Percentiles rank a stretch among this genome's conserved stretches.
These are phyloP conservation scores for Dimargaris cristalligena DNA, from an alignment of 192 early-diverging fungal species.

Conservation along the genomic window DNA sequence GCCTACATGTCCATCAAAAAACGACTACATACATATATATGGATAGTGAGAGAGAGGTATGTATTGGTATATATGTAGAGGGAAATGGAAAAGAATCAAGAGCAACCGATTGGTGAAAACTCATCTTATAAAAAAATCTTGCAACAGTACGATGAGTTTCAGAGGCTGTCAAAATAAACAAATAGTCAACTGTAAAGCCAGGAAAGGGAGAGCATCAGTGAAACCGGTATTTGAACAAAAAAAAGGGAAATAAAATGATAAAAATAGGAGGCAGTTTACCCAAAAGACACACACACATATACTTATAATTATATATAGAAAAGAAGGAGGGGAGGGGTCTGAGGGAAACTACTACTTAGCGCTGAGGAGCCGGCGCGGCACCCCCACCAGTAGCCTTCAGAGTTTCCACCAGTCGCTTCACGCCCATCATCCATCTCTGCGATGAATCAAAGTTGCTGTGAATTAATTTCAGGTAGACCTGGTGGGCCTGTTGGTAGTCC, in stretches of 20 bases:
- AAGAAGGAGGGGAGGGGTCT: slow-evolving; percentile 20
- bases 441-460: slow-evolving; percentile 47
- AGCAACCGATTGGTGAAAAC: background rate
- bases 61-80: background rate
- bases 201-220: too few species aligned
- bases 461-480: slow-evolving; percentile 49
- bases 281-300: background rate
- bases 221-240: background rate
- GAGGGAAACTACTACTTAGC: too few species aligned
- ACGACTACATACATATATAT: background rate
- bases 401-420: slow-evolving; percentile 50
- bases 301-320: background rate
- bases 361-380: too few species aligned
- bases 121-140: background rate
- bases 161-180: too few species aligned
- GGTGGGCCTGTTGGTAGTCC: slow-evolving; percentile 37
- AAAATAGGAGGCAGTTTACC: background rate
- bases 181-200: too few species aligned
- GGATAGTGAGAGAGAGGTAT: background rate
- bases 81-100: background rate
- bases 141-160: too few species aligned
- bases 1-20: too few species aligned
- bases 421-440: slow-evolving; percentile 45
- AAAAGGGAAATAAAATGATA: background rate
- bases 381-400: too few species aligned